Conservation (phyloP, 148 eudicot species). For the Suaeda aralocaspica region DNA sequence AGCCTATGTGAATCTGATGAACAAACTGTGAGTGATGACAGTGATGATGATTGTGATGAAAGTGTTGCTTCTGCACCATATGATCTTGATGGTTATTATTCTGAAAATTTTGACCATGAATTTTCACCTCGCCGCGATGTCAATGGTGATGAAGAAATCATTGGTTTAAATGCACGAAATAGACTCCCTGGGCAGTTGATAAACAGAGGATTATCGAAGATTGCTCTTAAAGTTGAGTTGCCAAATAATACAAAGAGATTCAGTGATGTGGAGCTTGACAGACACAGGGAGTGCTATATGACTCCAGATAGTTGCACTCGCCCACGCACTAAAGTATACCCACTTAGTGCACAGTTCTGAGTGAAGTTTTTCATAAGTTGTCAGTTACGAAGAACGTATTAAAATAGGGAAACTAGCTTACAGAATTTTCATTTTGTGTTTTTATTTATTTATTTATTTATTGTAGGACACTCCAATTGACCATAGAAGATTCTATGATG, state of each 20-base stretch:
- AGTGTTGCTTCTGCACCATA: slow-evolving; percentile 68
- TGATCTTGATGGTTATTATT: slow-evolving; percentile 37
- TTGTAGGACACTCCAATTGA: slow-evolving; percentile 59
- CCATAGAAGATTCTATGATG: slow-evolving; percentile 32
- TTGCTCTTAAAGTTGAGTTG: slow-evolving; percentile 50
- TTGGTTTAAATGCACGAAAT: slow-evolving; percentile 18
- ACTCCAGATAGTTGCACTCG: slow-evolving; percentile 34
- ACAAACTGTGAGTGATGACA: slow-evolving; percentile 34
- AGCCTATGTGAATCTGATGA: slow-evolving; percentile 35
- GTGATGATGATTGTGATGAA: slow-evolving; percentile 43
- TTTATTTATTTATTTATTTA: slow-evolving; percentile 4
- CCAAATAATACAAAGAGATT: slow-evolving; percentile 37
- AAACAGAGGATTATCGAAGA: slow-evolving; percentile 52
- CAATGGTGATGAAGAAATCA: slow-evolving; percentile 28
- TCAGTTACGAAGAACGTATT: too few species aligned
- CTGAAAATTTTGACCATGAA: slow-evolving; percentile 57
- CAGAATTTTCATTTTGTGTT: too few species aligned
- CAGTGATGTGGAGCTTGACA: slow-evolving; percentile 25
- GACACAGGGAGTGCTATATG: slow-evolving; percentile 24
- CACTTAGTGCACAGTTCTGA: slow-evolving; percentile 46
- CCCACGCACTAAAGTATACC: slow-evolving; percentile 23
- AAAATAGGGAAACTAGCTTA: too few species aligned
- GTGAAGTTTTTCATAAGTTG: not conserved
- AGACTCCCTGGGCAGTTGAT: slow-evolving; percentile 31
- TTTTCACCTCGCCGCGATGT: slow-evolving; percentile 22